phyloP scores from a whole-genome alignment of 2,329 filamentous ascomycete species.

The Xylaria sp. region DNA sequence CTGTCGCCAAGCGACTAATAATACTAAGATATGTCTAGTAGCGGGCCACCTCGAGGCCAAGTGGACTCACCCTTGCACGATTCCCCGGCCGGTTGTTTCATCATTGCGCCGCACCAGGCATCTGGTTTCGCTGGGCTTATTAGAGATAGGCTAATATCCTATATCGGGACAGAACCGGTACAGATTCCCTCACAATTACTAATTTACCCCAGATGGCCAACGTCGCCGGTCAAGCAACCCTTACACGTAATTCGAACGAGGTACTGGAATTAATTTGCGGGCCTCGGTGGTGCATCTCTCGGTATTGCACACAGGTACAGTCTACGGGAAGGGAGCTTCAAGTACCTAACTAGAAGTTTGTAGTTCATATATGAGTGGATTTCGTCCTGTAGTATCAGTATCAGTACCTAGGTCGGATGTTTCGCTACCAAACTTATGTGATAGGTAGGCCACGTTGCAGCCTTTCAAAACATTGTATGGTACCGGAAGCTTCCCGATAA shows the following conservation, averaged over 20 bases:
- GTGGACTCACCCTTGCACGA: slow-evolving; percentile 29
- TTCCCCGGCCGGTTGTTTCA: slow-evolving; percentile 39
- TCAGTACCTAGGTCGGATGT: slow-evolving; percentile 22
- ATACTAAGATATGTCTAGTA: slow-evolving; percentile 25
- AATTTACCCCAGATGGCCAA: slow-evolving; percentile 37
- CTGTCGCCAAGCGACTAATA: slow-evolving; percentile 24
- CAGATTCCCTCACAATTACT: slow-evolving; percentile 21
- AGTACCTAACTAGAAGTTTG: neutral
- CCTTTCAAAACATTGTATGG: slow-evolving; percentile 34
- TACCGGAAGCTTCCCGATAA: slow-evolving; percentile 40
- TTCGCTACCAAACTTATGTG: slow-evolving; percentile 30
- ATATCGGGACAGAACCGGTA: slow-evolving; percentile 19
- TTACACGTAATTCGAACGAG: slow-evolving; percentile 19
- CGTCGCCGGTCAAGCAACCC: slow-evolving; percentile 13
- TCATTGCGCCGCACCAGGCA: slow-evolving; percentile 35
- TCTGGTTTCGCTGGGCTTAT: slow-evolving; percentile 37
- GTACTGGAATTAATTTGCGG: slow-evolving; percentile 31
- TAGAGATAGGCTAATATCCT: slow-evolving; percentile 24
- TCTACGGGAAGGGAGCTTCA: neutral
- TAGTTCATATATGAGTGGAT: slow-evolving; percentile 14
- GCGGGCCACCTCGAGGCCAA: slow-evolving; percentile 21
- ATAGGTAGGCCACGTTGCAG: slow-evolving; percentile 36
- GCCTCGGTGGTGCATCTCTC: slow-evolving; percentile 20
- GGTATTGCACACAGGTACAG: neutral
- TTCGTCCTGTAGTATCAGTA: slow-evolving; percentile 24